Percentiles rank a stretch among this genome's conserved stretches.
phyloP scores from a whole-genome alignment of 768 basidiomycete species.

The Mycena vulgaris region DNA sequence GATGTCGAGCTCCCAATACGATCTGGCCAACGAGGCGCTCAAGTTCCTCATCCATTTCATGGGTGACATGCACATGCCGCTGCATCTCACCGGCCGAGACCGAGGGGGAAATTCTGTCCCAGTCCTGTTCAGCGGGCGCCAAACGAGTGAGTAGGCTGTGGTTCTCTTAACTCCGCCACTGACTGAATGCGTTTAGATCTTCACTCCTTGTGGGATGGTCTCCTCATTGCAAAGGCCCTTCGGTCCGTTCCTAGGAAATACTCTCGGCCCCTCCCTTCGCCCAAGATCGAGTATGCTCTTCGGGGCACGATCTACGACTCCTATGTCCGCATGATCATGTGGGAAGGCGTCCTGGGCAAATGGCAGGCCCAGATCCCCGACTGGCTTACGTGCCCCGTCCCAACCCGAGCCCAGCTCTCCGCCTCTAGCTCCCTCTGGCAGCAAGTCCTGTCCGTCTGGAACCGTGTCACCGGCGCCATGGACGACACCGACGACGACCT shows the following conservation, averaged over 20 bases:
- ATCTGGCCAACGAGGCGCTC: slow-evolving; percentile 80
- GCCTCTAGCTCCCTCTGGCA: slow-evolving; percentile 46
- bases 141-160: slow-evolving; percentile 70
- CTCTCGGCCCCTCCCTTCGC: slow-evolving; percentile 76
- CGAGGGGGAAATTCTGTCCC: slow-evolving; percentile 89
- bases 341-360: slow-evolving; percentile 83
- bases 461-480: slow-evolving; percentile 34
- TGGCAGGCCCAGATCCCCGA: slow-evolving; percentile 72
- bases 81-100: slow-evolving; percentile 93
- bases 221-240: slow-evolving; percentile 87
- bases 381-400: slow-evolving; percentile 82
- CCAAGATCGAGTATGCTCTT: slow-evolving; percentile 75
- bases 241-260: slow-evolving; percentile 85
- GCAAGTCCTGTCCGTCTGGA: slow-evolving; percentile 22
- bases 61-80: slow-evolving; percentile 94
- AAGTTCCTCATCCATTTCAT: slow-evolving; percentile 95
- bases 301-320: slow-evolving; percentile 92
- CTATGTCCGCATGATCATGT: slow-evolving; percentile 88
- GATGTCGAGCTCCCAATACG: slow-evolving; percentile 41
- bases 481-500: slow-evolving; percentile 65
- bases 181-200: slow-evolving; percentile 63
- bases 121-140: slow-evolving; percentile 79
- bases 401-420: slow-evolving; percentile 7
- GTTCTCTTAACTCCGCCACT: not conserved
- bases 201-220: slow-evolving; percentile 90